Conservation (phyloP, 257 asterid genomes). For the Fraxinus pennsylvanica region DNA sequence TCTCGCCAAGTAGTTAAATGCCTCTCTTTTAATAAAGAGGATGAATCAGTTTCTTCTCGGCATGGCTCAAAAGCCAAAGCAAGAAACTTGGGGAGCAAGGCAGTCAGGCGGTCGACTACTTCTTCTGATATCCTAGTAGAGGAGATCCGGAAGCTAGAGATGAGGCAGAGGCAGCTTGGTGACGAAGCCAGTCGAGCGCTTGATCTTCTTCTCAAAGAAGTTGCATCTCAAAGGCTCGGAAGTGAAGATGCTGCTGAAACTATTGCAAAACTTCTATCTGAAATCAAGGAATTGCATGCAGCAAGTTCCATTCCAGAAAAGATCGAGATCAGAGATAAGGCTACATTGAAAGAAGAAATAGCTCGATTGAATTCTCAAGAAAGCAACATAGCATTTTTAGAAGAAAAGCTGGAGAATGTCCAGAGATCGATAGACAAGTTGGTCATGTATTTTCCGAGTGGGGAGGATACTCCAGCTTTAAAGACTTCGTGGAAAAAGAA, state of each 20-base stretch:
- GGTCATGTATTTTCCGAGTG: slow-evolving; percentile 54
- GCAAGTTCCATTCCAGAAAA: slow-evolving; percentile 49
- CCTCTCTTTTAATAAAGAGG: slow-evolving; percentile 57
- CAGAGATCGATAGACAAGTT: slow-evolving; percentile 79
- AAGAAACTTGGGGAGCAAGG: slow-evolving; percentile 47
- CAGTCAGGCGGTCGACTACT: slow-evolving; percentile 44
- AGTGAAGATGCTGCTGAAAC: slow-evolving; percentile 64
- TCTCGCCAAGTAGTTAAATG: slow-evolving; percentile 72
- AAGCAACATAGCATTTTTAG: slow-evolving; percentile 57
- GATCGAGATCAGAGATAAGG: slow-evolving; percentile 54
- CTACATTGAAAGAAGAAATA: slow-evolving; percentile 82
- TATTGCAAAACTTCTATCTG: slow-evolving; percentile 77
- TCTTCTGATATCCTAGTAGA: slow-evolving; percentile 62
- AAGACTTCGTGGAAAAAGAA: slow-evolving; percentile 59
- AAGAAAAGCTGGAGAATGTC: slow-evolving; percentile 81
- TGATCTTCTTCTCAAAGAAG: slow-evolving; percentile 91
- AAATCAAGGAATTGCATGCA: slow-evolving; percentile 72
- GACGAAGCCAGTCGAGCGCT: slow-evolving; percentile 91
- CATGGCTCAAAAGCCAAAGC: slow-evolving; percentile 36
- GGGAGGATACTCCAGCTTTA: slow-evolving; percentile 53
- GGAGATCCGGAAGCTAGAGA: slow-evolving; percentile 86
- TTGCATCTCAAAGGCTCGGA: slow-evolving; percentile 74
- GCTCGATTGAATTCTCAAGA: slow-evolving; percentile 80
- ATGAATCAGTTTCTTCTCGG: slow-evolving; percentile 39
- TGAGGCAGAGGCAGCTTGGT: slow-evolving; percentile 88